A percentile compares a stretch with the other conserved stretches of the same genome.
These are phyloP conservation scores for Juglanconis oblonga DNA, from an alignment of 2,329 filamentous ascomycete genomes.

Conservation along the genomic window DNA sequence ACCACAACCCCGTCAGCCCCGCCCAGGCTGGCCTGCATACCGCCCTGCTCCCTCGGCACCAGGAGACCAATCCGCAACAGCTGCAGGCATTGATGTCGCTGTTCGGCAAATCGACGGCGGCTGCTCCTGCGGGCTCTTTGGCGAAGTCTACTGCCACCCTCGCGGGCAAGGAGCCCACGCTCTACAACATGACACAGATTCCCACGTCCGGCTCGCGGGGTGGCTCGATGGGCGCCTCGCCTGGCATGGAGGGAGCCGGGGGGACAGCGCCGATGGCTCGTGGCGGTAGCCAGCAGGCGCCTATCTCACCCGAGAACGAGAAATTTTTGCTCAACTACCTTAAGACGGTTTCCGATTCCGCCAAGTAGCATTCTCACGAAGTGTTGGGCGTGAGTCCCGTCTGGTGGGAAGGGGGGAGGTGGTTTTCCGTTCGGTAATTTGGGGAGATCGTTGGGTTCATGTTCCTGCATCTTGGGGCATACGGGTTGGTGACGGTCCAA, in stretches of 20 bases:
- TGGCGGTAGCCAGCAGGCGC: conserved; percentile 12
- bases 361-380: background rate
- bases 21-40: conserved; percentile 26
- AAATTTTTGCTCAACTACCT: conserved; percentile 19
- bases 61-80: conserved; percentile 39
- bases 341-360: conserved; percentile 14
- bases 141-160: conserved; percentile 22
- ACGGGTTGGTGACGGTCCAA: background rate
- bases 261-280: background rate
- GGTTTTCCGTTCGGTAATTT: background rate
- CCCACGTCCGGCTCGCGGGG: background rate
- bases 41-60: conserved; percentile 31
- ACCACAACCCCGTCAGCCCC: conserved; percentile 6
- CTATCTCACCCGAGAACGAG: conserved; percentile 17
- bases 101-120: conserved; percentile 49
- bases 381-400: background rate
- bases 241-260: conserved; percentile 1
- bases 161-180: conserved; percentile 30
- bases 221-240: conserved; percentile 1
- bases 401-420: background rate
- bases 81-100: conserved; percentile 55
- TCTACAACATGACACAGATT: conserved; percentile 19
- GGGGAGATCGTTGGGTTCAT: background rate
- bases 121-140: conserved; percentile 16
- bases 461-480: background rate